phyloP scores from a whole-genome alignment of 2,329 filamentous ascomycete species.

The Fusarium equiseti region DNA sequence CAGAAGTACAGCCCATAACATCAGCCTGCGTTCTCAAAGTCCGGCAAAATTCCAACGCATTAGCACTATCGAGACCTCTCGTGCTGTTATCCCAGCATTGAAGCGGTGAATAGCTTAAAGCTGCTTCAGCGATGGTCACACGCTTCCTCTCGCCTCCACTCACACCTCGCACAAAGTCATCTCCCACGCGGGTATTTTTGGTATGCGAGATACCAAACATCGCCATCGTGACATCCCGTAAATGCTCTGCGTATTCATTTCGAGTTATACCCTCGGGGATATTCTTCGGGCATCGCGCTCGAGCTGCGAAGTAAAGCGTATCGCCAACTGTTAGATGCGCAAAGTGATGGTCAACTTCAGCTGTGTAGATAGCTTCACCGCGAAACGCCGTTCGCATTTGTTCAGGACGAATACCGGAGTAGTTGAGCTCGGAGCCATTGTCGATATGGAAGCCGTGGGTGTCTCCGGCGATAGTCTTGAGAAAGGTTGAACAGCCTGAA shows the following conservation, averaged over 20 bases:
- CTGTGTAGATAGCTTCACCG: conserved; percentile 85
- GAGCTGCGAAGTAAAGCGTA: conserved; percentile 79
- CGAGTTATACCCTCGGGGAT: conserved; percentile 67
- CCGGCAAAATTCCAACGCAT: conserved; percentile 74
- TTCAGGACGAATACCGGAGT: conserved; percentile 73
- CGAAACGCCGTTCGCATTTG: conserved; percentile 81
- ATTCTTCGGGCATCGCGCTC: conserved; percentile 71
- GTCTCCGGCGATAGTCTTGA: conserved; percentile 84
- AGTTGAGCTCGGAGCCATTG: conserved; percentile 77
- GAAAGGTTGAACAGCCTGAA: conserved; percentile 80
- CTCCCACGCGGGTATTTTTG: conserved; percentile 75
- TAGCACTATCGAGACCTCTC: conserved; percentile 72
- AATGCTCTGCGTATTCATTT: conserved; percentile 66
- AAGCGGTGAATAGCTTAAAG: conserved; percentile 56
- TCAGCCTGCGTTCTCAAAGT: conserved; percentile 71
- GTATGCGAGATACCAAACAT: conserved; percentile 78
- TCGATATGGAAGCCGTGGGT: conserved; percentile 81
- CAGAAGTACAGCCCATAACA: conserved; percentile 67
- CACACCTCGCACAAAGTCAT: conserved; percentile 73
- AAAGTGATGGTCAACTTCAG: conserved; percentile 84
- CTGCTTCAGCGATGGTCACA: conserved; percentile 54
- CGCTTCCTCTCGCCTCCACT: conserved; percentile 65
- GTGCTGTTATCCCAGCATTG: conserved; percentile 81
- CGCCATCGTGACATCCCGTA: conserved; percentile 77
- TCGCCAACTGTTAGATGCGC: conserved; percentile 79